A percentile compares a stretch with the other conserved stretches of the same genome.
Conservation (phyloP, 441 rosid genomes). For the Brassica hybrid region DNA sequence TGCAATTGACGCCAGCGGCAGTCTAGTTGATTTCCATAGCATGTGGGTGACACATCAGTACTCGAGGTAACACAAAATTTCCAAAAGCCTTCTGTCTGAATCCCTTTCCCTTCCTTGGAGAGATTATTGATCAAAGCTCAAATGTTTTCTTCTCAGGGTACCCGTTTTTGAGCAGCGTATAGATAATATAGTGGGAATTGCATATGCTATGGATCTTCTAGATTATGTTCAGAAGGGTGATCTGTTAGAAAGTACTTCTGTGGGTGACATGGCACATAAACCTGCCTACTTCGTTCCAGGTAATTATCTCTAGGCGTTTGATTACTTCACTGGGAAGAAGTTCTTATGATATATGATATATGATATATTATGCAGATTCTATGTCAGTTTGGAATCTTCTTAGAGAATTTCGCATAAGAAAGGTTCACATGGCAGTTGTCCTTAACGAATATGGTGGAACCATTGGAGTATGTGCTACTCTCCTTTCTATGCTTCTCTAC, state of each 20-base stretch:
- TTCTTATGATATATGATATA: too few species aligned
- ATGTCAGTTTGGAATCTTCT: constrained; percentile 99
- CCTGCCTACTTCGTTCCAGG: constrained; percentile 95
- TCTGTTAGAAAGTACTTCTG: constrained; percentile 65
- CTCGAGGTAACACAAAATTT: too few species aligned
- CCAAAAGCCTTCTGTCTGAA: too few species aligned
- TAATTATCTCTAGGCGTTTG: constrained; percentile 36
- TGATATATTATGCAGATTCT: constrained; percentile 64
- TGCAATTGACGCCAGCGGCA: constrained; percentile 82
- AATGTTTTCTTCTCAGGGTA: constrained; percentile 54
- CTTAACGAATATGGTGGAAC: constrained; percentile 99
- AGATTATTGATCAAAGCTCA: constrained; percentile 25
- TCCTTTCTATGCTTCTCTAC: neutral
- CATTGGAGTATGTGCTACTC: constrained; percentile 76
- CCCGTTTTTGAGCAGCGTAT: constrained; percentile 94
- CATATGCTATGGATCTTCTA: constrained; percentile 89
- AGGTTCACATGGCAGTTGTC: constrained; percentile 99
- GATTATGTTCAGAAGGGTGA: constrained; percentile 83
- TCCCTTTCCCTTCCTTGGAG: neutral
- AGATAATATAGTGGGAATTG: constrained; percentile 91
- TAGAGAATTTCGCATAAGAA: constrained; percentile 98
- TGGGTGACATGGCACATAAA: constrained; percentile 89
- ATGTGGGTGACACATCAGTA: constrained; percentile 32
- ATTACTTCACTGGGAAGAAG: too few species aligned
- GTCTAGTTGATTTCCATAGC: constrained; percentile 75